Conservation (phyloP, 164 flowering plant genomes). For the Liquidambar formosana region DNA sequence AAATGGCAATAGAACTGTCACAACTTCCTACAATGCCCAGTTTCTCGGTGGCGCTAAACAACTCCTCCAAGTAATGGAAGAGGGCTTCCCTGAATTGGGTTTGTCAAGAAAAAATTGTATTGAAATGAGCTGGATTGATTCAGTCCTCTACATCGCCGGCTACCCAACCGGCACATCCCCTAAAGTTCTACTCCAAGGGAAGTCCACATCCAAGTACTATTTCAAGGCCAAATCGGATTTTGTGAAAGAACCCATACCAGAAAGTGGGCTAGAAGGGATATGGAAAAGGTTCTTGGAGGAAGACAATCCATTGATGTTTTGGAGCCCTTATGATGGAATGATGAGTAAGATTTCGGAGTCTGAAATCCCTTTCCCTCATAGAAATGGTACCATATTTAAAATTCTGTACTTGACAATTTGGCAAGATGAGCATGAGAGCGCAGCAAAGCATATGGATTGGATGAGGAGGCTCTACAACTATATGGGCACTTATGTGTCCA, state of each 20-base stretch:
- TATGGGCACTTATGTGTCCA: constrained; percentile 42
- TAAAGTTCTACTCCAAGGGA: constrained; percentile 32
- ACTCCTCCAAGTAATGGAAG: constrained; percentile 11
- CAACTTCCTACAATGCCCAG: constrained; percentile 13
- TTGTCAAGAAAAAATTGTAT: constrained; percentile 6
- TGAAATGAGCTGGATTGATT: constrained; percentile 24
- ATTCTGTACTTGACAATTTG: constrained; percentile 36
- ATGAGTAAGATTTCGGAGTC: constrained; percentile 40
- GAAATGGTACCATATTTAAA: constrained; percentile 36
- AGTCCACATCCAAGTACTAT: constrained; percentile 23
- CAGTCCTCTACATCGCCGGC: constrained; percentile 20
- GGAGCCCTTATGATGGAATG: constrained; percentile 57
- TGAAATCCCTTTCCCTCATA: constrained; percentile 46
- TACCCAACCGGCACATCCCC: constrained; percentile 22
- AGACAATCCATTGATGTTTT: constrained; percentile 29
- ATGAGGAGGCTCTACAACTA: constrained; percentile 30
- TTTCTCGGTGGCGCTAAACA: constrained; percentile 9
- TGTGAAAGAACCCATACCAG: constrained; percentile 33
- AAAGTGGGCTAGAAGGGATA: constrained; percentile 31
- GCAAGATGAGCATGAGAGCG: constrained; percentile 13
- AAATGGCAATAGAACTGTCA: constrained; percentile 3
- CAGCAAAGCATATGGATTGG: constrained; percentile 24
- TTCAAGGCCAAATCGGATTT: constrained; percentile 53
- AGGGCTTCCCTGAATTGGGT: constrained; percentile 24
- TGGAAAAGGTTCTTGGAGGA: constrained; percentile 36